Evolutionary conservation across 768 basidiomycete genomes (phyloP).

Genomic region (Brasilioporus rufonigricans): DNA sequence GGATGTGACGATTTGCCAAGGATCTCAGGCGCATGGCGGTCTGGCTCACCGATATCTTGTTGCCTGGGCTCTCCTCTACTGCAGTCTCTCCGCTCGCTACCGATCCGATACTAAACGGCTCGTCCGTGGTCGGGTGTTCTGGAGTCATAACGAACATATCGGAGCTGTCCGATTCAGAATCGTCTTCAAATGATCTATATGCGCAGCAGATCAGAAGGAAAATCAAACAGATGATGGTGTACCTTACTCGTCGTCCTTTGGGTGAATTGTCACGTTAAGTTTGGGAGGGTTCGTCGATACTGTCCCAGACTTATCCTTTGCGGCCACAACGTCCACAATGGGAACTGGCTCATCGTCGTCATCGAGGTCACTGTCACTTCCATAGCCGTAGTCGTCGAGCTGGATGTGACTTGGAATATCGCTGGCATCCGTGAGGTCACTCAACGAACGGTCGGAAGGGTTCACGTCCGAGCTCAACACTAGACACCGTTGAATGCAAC

Average conservation of each 20-base stretch:
- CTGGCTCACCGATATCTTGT: neutral
- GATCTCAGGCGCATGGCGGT: neutral
- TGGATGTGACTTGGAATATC: slow-evolving; percentile 3
- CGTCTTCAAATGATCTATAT: slow-evolving; percentile 2
- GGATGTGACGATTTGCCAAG: slow-evolving; percentile 22
- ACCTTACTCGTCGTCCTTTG: slow-evolving; percentile 8
- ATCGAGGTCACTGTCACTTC: slow-evolving; percentile 32
- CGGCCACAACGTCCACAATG: neutral
- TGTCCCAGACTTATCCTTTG: neutral
- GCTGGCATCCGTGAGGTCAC: slow-evolving; percentile 9
- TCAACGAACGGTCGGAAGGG: slow-evolving; percentile 3
- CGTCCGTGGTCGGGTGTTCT: slow-evolving; percentile 9
- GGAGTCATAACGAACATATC: slow-evolving; percentile 11
- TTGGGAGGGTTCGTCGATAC: neutral
- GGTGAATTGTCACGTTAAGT: neutral
- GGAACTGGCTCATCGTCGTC: slow-evolving; percentile 23
- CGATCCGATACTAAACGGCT: neutral
- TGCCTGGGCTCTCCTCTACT: neutral
- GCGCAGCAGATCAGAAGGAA: neutral
- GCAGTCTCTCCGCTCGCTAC: neutral
- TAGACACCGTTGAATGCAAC: neutral
- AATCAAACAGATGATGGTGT: neutral
- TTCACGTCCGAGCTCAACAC: slow-evolving; percentile 5
- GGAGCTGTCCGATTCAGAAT: slow-evolving; percentile 12
- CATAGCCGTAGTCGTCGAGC: slow-evolving; percentile 29